These are phyloP conservation scores for Coriolopsis trogii DNA, from an alignment of 1,284 basidiomycete genomes.

Conservation along the genomic window DNA sequence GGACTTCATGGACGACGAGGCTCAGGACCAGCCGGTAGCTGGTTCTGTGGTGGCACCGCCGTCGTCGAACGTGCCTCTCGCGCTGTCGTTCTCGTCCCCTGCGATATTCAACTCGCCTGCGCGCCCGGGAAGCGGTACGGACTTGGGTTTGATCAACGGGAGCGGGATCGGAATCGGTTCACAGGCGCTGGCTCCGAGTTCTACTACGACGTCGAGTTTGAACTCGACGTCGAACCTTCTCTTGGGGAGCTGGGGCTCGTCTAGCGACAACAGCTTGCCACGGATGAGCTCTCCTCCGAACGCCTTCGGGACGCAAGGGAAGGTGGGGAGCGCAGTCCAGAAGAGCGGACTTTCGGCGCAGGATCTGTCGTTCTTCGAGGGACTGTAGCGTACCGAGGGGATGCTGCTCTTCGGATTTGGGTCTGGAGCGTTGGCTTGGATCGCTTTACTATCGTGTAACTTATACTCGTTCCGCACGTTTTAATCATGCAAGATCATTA, in stretches of 20 bases:
- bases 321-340: slow-evolving; percentile 33
- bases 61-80: too few species aligned
- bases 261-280: background rate
- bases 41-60: too few species aligned
- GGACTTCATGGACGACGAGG: slow-evolving; percentile 32
- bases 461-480: slow-evolving; percentile 7
- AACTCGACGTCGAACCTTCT: slow-evolving; percentile 11
- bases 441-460: slow-evolving; percentile 15
- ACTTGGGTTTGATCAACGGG: slow-evolving; percentile 6
- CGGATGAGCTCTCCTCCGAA: background rate
- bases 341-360: slow-evolving; percentile 61
- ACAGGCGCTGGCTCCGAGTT: background rate
- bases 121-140: slow-evolving; percentile 15
- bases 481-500: background rate
- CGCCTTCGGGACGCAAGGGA: slow-evolving; percentile 23
- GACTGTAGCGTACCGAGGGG: too few species aligned
- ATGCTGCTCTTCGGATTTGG: too few species aligned
- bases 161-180: slow-evolving; percentile 2
- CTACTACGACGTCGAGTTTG: slow-evolving; percentile 4
- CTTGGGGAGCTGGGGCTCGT: slow-evolving; percentile 12
- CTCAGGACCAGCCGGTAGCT: background rate
- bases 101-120: slow-evolving; percentile 15
- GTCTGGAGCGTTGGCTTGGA: background rate
- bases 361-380: slow-evolving; percentile 78
- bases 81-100: slow-evolving; percentile 21